Evolutionary conservation across 192 early-diverging fungal species (phyloP).

Genomic region (Chytriomyces sp.): DNA sequence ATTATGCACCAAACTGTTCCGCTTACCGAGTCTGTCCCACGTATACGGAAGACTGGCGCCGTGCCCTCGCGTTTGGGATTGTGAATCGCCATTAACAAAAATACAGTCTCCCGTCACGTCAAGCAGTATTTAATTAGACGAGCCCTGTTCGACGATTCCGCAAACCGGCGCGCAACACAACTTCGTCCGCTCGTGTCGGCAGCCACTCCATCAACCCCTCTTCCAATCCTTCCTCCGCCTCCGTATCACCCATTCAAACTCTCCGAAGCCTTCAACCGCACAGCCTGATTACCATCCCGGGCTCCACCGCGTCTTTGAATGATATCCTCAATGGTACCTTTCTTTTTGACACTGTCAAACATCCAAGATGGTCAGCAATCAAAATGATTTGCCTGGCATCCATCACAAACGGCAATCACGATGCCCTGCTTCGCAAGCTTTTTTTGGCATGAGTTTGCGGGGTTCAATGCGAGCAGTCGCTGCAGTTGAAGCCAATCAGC

Average conservation of each 20-base stretch:
- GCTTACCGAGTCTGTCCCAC: no score
- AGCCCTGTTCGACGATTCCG: no score
- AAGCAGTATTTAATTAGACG: no score
- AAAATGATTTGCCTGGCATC: constrained; percentile 87
- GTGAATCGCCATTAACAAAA: no score
- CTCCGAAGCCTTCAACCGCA: constrained; percentile 22
- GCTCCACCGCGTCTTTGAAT: constrained; percentile 73
- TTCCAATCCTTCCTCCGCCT: constrained; percentile 3
- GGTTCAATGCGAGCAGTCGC: constrained; percentile 82
- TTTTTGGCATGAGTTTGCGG: constrained; percentile 92
- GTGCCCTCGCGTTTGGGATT: no score
- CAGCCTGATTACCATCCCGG: constrained; percentile 25
- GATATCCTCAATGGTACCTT: constrained; percentile 84
- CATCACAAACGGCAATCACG: constrained; percentile 90
- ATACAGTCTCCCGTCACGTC: no score
- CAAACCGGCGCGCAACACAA: background rate
- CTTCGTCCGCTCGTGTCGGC: constrained; percentile 18
- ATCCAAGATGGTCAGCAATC: constrained; percentile 97
- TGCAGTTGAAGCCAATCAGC: constrained; percentile 94
- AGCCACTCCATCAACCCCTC: constrained; percentile 39
- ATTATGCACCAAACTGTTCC: no score
- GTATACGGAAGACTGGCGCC: no score
- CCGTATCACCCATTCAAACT: background rate
- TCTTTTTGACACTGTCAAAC: constrained; percentile 62
- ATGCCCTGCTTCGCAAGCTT: constrained; percentile 93